Evolutionary conservation across 1,284 basidiomycete species (phyloP), one percentile per base, ranked within the genome.

Genomic region (Pterulicium gracile): DNA sequence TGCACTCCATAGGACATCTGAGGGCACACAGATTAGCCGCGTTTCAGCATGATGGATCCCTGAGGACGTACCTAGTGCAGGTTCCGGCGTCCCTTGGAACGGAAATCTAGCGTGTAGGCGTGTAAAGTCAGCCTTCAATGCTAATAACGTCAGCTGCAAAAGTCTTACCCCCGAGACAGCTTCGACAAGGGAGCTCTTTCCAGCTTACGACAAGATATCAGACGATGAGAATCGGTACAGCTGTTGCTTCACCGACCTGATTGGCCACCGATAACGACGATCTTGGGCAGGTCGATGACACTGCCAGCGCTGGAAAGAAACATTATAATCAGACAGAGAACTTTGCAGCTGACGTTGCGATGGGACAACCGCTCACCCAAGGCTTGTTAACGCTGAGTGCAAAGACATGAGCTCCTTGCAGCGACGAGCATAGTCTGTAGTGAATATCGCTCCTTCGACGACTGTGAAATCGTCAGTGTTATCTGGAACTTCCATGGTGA

Each of bases 141-240:
- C n/a, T n/a, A n/a, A n/a, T n/a, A n/a, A n/a, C n/a, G n/a, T n/a
- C n/a, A n/a, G n/a, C n/a, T n/a, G n/a, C n/a, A 39, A 46, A 13
- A 36, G n/a, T 59, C 68, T 41, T 54, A 79, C 77, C 7, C 72
- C 73, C 13, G 70, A 75, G 0, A 79, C 70, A 0, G 73, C 76
- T 50, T 79, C 77, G 0, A 79, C 72, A 0, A 79, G 55, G 0
- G 77, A 79, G 34, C 74, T 77, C 52, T 80, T 79, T 0, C 77
- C 77, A 5, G 77, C 75, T 72, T 50, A 49, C 14, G 49, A 46
- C 27, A 14, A 12, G 44, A 42, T 49, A 45, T 27, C 42, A 32
- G 44, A 18, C n/a, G n/a, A n/a, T n/a, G 27, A 32, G 27, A n/a
- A 32, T 10, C 7, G 10, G 27, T n/a, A 10, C 27, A 32, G 27